phyloP scores from a whole-genome alignment of 2,329 filamentous ascomycete species.

The Fusarium sulawesiense region DNA sequence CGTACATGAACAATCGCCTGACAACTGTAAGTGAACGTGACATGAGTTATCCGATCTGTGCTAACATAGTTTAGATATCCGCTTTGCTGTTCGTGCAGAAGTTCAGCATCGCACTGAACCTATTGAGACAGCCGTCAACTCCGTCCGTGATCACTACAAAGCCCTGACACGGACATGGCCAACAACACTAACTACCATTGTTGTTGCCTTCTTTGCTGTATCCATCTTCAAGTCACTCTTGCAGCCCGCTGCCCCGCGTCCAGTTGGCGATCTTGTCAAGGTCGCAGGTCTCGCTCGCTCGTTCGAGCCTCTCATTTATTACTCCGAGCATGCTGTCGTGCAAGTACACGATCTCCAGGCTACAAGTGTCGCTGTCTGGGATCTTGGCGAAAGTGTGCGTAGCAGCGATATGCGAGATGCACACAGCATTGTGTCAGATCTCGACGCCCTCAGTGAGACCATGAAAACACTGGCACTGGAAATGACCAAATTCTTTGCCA shows the following conservation, averaged over 20 bases:
- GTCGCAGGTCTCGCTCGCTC: slow-evolving; percentile 89
- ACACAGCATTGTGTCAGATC: slow-evolving; percentile 83
- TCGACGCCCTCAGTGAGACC: slow-evolving; percentile 87
- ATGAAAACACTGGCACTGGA: slow-evolving; percentile 87
- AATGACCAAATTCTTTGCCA: slow-evolving; percentile 90
- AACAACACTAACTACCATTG: slow-evolving; percentile 71
- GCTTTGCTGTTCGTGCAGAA: slow-evolving; percentile 87
- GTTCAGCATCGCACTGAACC: slow-evolving; percentile 88
- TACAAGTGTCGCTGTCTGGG: slow-evolving; percentile 93
- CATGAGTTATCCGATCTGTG: not conserved
- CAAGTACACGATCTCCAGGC: slow-evolving; percentile 91
- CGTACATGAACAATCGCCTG: slow-evolving; percentile 48
- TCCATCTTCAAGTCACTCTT: slow-evolving; percentile 74
- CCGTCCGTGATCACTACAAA: slow-evolving; percentile 69
- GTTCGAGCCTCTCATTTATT: slow-evolving; percentile 94
- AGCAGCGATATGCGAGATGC: slow-evolving; percentile 92
- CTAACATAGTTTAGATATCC: slow-evolving; percentile 72
- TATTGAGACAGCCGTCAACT: slow-evolving; percentile 77
- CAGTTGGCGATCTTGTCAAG: slow-evolving; percentile 79
- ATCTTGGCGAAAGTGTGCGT: slow-evolving; percentile 89
- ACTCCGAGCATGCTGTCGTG: slow-evolving; percentile 87
- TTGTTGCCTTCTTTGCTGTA: slow-evolving; percentile 73
- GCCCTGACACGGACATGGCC: slow-evolving; percentile 75
- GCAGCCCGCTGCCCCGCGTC: slow-evolving; percentile 68
- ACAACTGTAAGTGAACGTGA: slow-evolving; percentile 62